These are phyloP conservation scores for Backusella sp. DNA, from an alignment of 192 early-diverging fungal genomes.

Conservation along the genomic window DNA sequence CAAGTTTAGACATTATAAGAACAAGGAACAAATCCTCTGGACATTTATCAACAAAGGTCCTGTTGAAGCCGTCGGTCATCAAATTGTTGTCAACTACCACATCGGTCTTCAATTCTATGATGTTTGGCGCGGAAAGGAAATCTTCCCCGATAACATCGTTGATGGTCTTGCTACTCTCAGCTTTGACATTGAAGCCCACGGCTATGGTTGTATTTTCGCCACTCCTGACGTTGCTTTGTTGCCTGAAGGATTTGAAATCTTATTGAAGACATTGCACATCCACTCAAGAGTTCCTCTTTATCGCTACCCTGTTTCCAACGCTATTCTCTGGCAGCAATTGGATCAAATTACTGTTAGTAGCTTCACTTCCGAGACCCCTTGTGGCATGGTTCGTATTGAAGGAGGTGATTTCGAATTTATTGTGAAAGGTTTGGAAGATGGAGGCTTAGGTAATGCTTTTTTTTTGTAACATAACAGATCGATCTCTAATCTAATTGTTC, in stretches of 20 bases:
- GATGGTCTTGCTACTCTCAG: slow-evolving; percentile 24
- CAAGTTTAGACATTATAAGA: background rate
- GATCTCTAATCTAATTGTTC: background rate
- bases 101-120: slow-evolving; percentile 27
- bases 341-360: slow-evolving; percentile 11
- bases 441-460: background rate
- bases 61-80: slow-evolving; percentile 15
- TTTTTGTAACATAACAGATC: background rate
- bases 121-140: slow-evolving; percentile 21
- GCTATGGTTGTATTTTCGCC: slow-evolving; percentile 27
- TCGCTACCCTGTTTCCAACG: slow-evolving; percentile 8
- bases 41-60: slow-evolving; percentile 24
- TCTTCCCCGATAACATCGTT: slow-evolving; percentile 19
- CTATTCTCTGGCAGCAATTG: slow-evolving; percentile 22
- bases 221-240: slow-evolving; percentile 11
- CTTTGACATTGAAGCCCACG: slow-evolving; percentile 25
- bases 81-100: slow-evolving; percentile 24
- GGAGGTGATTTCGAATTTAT: slow-evolving; percentile 18
- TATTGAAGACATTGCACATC: background rate
- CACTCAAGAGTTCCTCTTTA: slow-evolving; percentile 13
- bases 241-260: slow-evolving; percentile 5
- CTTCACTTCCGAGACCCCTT: background rate
- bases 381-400: slow-evolving; percentile 21
- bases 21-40: slow-evolving; percentile 10
- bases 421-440: slow-evolving; percentile 5